These are phyloP conservation scores for Kwoniella sp. DNA, from an alignment of 768 basidiomycete genomes.

Conservation along the genomic window DNA sequence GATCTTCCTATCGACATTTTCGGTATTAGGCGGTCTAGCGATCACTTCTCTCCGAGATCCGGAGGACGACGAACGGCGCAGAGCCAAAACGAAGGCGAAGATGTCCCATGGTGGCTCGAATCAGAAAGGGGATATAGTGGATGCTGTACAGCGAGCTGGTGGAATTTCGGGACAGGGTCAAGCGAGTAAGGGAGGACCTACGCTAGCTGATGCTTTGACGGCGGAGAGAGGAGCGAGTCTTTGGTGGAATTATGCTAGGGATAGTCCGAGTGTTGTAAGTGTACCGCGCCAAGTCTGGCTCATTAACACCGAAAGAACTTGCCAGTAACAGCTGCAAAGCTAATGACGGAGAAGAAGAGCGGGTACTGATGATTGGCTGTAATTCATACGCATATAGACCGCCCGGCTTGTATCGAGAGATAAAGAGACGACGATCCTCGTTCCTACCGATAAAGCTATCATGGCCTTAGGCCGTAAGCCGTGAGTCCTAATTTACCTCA, in stretches of 20 bases:
- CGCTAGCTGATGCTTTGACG: constrained; percentile 22
- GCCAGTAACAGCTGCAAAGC: neutral
- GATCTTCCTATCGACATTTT: constrained; percentile 14
- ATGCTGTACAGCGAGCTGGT: constrained; percentile 7
- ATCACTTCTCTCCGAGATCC: constrained; percentile 12
- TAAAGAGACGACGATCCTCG: constrained; percentile 65
- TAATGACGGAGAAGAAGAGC: no score
- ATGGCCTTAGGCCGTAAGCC: constrained; percentile 78
- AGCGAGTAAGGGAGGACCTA: neutral
- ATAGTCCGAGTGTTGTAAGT: constrained; percentile 18
- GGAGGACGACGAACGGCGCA: neutral
- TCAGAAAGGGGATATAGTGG: constrained; percentile 12
- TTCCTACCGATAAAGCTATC: constrained; percentile 83
- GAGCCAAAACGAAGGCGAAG: neutral
- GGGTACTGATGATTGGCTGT: no score
- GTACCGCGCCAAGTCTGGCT: no score
- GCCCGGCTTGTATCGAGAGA: constrained; percentile 9
- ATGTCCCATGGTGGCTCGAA: neutral
- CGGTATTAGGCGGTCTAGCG: constrained; percentile 12
- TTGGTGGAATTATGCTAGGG: constrained; percentile 27
- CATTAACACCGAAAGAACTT: no score
- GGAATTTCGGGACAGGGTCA: neutral
- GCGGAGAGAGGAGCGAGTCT: constrained; percentile 24
- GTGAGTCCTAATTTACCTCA: constrained; percentile 57
- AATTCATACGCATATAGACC: no score